A percentile compares a stretch with the other conserved stretches of the same genome.
These are phyloP conservation scores for Teunomyces kruisii DNA, from an alignment of 805 yeast species.

Conservation along the genomic window DNA sequence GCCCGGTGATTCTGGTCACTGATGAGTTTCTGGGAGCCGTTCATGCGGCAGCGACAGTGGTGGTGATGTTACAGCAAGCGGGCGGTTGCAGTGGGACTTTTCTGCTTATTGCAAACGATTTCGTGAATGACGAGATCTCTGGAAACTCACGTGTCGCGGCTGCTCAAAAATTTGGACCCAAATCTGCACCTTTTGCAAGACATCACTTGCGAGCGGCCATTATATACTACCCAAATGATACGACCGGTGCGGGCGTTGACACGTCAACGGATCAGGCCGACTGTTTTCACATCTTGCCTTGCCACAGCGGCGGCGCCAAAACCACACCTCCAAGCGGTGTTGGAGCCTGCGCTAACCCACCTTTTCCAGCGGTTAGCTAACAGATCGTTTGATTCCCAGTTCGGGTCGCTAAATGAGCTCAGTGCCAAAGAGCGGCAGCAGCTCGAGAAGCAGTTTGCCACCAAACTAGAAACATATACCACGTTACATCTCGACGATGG, in stretches of 20 bases:
- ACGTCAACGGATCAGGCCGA: background rate
- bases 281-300: background rate
- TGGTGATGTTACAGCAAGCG: background rate
- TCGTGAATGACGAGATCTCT: background rate
- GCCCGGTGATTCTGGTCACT: conserved; percentile 45
- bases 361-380: background rate
- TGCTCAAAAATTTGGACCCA: background rate
- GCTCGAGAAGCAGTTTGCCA: background rate
- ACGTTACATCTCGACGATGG: background rate
- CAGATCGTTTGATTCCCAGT: conserved; percentile 1
- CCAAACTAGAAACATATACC: background rate
- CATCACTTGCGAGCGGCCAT: too few species aligned
- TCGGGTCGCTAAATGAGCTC: background rate
- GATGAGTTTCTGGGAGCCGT: conserved; percentile 14
- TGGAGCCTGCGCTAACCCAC: background rate
- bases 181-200: too few species aligned
- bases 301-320: background rate
- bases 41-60: conserved; percentile 11
- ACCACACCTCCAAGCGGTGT: background rate
- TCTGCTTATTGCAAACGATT: background rate
- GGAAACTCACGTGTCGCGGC: conserved; percentile 1
- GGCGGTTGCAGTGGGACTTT: background rate
- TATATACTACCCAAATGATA: too few species aligned
- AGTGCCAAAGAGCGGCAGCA: background rate
- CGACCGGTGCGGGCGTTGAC: background rate